Conservation (phyloP, 805 yeast genomes). For the Ogataea corticis region DNA sequence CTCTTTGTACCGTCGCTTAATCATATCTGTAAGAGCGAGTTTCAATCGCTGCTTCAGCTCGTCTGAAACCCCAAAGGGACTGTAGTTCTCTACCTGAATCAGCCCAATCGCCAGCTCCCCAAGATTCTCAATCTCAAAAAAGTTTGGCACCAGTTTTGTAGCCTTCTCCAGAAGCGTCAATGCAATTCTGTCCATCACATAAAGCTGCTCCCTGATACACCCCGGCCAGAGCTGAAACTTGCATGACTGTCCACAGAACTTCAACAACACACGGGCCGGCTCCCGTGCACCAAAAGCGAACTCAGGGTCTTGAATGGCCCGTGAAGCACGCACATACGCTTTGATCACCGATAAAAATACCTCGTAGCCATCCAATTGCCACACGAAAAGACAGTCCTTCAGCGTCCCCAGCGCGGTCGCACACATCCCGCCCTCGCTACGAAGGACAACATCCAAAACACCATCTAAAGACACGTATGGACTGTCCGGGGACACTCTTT, state of each 20-base stretch:
- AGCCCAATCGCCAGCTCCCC: constrained; percentile 10
- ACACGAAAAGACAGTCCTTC: constrained; percentile 23
- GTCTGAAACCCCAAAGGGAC: constrained; percentile 17
- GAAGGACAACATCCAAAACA: constrained; percentile 14
- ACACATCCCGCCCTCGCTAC: constrained; percentile 6
- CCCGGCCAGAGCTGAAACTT: constrained; percentile 20
- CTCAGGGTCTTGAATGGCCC: neutral
- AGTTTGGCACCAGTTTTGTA: constrained; percentile 1
- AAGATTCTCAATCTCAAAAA: constrained; percentile 12
- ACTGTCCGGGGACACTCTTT: constrained; percentile 15
- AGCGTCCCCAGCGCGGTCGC: constrained; percentile 11
- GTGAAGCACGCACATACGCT: constrained; percentile 10
- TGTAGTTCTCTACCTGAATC: constrained; percentile 11
- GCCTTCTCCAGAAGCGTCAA: constrained; percentile 13
- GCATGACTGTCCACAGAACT: constrained; percentile 18
- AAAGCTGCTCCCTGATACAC: constrained; percentile 9
- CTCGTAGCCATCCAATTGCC: constrained; percentile 28
- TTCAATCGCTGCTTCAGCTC: constrained; percentile 7
- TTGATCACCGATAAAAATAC: constrained; percentile 16
- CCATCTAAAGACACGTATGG: constrained; percentile 17
- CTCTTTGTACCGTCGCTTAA: constrained; percentile 9
- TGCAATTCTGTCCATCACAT: constrained; percentile 12
- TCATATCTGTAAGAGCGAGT: constrained; percentile 4
- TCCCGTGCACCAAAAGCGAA: constrained; percentile 9
- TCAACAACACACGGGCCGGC: constrained; percentile 14